These are phyloP conservation scores for Zygosaccharomyces sapae DNA, from an alignment of 1,139 yeast genomes.

Conservation along the genomic window DNA sequence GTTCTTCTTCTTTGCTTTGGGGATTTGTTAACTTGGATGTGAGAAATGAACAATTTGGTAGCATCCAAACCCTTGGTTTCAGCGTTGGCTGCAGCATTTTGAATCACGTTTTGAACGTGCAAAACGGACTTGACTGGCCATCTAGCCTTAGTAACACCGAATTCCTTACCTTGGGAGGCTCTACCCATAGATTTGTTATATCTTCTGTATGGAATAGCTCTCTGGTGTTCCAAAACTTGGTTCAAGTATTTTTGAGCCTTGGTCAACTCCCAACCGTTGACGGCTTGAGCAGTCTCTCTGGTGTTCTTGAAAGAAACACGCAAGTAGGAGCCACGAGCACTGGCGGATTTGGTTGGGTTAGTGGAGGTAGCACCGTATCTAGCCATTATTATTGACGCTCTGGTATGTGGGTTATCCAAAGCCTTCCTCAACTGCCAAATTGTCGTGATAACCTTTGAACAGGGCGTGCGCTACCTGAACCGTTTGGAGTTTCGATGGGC, in stretches of 20 bases:
- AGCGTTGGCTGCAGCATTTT: conserved; percentile 98
- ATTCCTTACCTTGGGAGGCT: conserved; percentile 99
- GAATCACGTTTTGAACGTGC: conserved; percentile 89
- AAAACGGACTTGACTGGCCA: conserved; percentile 99
- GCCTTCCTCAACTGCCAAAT: background rate
- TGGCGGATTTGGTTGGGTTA: conserved; percentile 99
- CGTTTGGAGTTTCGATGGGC: conserved; percentile 8
- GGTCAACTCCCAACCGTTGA: conserved; percentile 95
- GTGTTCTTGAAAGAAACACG: conserved; percentile 99
- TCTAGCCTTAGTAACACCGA: conserved; percentile 99
- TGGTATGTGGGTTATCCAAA: conserved; percentile 1
- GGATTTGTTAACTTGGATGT: conserved; percentile 99
- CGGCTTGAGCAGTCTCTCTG: conserved; percentile 98
- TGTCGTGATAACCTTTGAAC: background rate
- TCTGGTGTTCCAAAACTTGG: conserved; percentile 95
- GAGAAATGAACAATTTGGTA: conserved; percentile 88
- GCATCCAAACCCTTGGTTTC: conserved; percentile 98
- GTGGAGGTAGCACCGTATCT: conserved; percentile 99
- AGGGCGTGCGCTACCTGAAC: conserved; percentile 6
- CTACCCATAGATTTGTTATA: conserved; percentile 96
- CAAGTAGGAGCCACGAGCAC: conserved; percentile 99
- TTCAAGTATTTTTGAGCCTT: conserved; percentile 95
- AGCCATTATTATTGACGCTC: conserved; percentile 49
- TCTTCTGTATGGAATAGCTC: conserved; percentile 99
- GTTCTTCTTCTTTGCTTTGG: conserved; percentile 99